Conservation (phyloP, 768 basidiomycete genomes). For the Artomyces pyxidatus region DNA sequence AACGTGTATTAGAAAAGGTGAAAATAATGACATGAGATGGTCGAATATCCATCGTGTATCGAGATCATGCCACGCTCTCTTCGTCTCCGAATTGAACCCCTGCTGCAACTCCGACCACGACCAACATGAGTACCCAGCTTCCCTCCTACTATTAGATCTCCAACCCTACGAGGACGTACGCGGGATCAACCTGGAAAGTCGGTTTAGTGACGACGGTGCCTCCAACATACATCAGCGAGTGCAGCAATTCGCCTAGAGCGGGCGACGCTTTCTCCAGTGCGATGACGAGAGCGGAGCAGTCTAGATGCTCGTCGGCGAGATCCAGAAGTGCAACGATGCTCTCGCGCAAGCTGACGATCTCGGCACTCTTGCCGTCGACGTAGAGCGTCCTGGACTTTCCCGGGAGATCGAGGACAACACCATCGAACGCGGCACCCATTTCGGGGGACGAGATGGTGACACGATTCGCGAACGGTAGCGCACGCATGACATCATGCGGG, state of each 20-base stretch:
- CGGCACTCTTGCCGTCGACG: slow-evolving; percentile 77
- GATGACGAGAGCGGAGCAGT: slow-evolving; percentile 73
- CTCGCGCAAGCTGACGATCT: slow-evolving; percentile 72
- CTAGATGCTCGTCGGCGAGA: slow-evolving; percentile 76
- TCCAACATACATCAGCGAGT: slow-evolving; percentile 90
- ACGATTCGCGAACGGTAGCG: slow-evolving; percentile 66
- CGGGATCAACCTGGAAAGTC: slow-evolving; percentile 64
- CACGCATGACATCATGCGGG: slow-evolving; percentile 59
- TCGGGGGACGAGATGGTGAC: slow-evolving; percentile 66
- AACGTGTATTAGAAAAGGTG: too few relatives aligned
- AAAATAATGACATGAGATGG: too few relatives aligned
- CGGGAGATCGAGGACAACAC: slow-evolving; percentile 69
- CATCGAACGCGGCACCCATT: slow-evolving; percentile 64
- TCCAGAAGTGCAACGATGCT: slow-evolving; percentile 85
- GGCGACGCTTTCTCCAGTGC: slow-evolving; percentile 68
- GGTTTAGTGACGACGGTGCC: slow-evolving; percentile 79
- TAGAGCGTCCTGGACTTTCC: slow-evolving; percentile 70
- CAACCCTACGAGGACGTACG: slow-evolving; percentile 79
- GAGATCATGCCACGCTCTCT: too few relatives aligned
- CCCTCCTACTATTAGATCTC: too few relatives aligned
- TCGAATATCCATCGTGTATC: too few relatives aligned
- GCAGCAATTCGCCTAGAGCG: slow-evolving; percentile 65
- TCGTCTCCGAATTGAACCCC: too few relatives aligned
- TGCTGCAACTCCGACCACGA: too few relatives aligned
- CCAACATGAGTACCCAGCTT: too few relatives aligned